Percentiles rank a stretch among this genome's conserved stretches.
Conservation (phyloP, 306 rosid species). For the Castanea sativa region DNA sequence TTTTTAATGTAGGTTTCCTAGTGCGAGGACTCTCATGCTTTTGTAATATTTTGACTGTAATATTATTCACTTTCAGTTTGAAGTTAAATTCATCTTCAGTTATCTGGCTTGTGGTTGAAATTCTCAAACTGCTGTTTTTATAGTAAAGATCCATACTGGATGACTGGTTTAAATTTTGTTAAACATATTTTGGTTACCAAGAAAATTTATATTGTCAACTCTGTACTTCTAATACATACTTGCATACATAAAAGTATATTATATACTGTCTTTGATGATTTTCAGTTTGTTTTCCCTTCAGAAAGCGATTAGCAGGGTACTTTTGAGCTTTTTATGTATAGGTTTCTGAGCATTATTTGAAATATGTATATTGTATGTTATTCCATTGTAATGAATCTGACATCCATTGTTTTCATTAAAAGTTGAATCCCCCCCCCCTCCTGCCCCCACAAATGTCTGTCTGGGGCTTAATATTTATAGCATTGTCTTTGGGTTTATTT, state of each 20-base stretch:
- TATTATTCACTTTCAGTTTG: constrained; percentile 41
- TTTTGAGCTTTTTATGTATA: not conserved
- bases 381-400: not conserved
- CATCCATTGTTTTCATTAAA: not conserved
- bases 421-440: not conserved
- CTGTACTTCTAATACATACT: too few relatives aligned
- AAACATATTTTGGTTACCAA: not conserved
- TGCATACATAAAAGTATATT: not conserved
- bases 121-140: constrained; percentile 13
- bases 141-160: constrained; percentile 17
- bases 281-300: not conserved
- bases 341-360: not conserved
- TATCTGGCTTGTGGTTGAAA: constrained; percentile 29
- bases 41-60: constrained; percentile 45
- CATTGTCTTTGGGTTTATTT: not conserved
- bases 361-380: not conserved
- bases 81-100: constrained; percentile 35
- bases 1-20: constrained; percentile 41
- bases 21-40: constrained; percentile 31
- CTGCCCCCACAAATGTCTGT: not conserved
- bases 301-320: not conserved
- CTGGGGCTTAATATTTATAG: not conserved
- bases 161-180: constrained; percentile 4
- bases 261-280: not conserved
- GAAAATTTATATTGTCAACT: not conserved